phyloP scores from a whole-genome alignment of 2,329 filamentous ascomycete genomes.

The Venturia oleaginea region DNA sequence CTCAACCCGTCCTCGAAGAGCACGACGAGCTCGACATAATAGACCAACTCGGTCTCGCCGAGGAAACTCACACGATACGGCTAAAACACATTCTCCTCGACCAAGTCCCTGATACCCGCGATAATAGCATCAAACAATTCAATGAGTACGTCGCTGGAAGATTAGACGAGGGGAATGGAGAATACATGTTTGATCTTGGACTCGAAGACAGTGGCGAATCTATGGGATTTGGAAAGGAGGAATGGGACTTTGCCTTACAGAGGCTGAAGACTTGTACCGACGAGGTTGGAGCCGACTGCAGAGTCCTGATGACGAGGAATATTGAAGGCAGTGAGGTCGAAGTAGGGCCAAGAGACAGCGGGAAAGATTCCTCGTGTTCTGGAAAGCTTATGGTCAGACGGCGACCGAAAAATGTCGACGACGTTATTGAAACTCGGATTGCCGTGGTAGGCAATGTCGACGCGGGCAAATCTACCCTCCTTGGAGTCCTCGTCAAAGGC shows the following conservation, averaged over 20 bases:
- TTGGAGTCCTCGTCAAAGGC: constrained; percentile 92
- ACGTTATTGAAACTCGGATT: constrained; percentile 91
- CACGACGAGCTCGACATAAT: constrained; percentile 87
- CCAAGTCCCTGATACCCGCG: constrained; percentile 39
- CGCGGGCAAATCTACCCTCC: constrained; percentile 91
- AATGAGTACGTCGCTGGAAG: constrained; percentile 57
- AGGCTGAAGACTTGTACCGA: constrained; percentile 58
- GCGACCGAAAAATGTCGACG: constrained; percentile 63
- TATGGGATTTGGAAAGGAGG: constrained; percentile 63
- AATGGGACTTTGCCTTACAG: constrained; percentile 66
- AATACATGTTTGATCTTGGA: constrained; percentile 85
- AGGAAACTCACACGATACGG: constrained; percentile 56
- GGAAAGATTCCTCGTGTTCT: constrained; percentile 63
- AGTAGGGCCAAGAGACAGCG: constrained; percentile 47
- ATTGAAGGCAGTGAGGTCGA: constrained; percentile 59
- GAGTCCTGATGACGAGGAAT: constrained; percentile 80
- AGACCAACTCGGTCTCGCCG: constrained; percentile 65
- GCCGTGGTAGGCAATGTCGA: constrained; percentile 97
- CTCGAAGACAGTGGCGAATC: constrained; percentile 82
- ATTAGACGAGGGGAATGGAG: constrained; percentile 75
- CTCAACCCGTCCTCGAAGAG: constrained; percentile 42
- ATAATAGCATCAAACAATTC: constrained; percentile 54
- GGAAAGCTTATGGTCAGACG: constrained; percentile 83
- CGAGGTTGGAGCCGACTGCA: constrained; percentile 61
- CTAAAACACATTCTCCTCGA: constrained; percentile 70